Percentiles rank a stretch among this genome's conserved stretches.
These are phyloP conservation scores for Colletotrichum eremochloae DNA, from an alignment of 2,329 filamentous ascomycete species.

Conservation along the genomic window DNA sequence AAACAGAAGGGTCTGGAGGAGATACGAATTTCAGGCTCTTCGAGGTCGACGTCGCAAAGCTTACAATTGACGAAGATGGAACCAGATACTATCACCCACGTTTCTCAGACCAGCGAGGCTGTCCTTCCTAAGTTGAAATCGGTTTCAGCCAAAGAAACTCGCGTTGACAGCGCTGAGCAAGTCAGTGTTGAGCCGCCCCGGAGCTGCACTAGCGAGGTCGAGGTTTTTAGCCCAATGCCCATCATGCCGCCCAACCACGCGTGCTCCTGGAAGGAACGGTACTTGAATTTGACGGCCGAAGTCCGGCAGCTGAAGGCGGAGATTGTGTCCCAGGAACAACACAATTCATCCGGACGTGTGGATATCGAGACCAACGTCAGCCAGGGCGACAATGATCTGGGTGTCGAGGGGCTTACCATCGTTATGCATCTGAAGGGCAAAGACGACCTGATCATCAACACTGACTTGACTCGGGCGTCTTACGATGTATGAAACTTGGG, in stretches of 20 bases:
- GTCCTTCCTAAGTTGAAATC: not conserved
- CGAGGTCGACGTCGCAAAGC: conserved; percentile 10
- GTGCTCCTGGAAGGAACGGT: conserved; percentile 59
- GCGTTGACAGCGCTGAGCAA: not conserved
- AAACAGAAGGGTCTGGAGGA: conserved; percentile 12
- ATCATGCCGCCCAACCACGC: conserved; percentile 55
- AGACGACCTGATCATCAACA: conserved; percentile 66
- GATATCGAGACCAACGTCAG: conserved; percentile 45
- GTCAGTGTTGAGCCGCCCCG: too few species aligned
- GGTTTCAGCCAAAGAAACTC: not conserved
- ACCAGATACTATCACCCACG: conserved; percentile 6
- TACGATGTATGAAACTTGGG: conserved; percentile 9
- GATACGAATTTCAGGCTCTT: not conserved
- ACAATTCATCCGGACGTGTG: conserved; percentile 31
- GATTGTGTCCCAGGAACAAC: conserved; percentile 47
- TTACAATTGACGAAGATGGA: conserved; percentile 2
- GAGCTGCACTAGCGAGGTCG: conserved; percentile 16
- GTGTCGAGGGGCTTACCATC: conserved; percentile 64
- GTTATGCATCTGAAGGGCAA: conserved; percentile 63
- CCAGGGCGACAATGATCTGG: conserved; percentile 51
- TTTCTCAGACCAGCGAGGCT: not conserved
- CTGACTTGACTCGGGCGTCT: conserved; percentile 53
- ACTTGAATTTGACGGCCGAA: conserved; percentile 57
- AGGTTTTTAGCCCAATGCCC: conserved; percentile 52
- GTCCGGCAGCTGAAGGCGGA: conserved; percentile 58